Evolutionary conservation across 1,139 yeast species (phyloP), one percentile per base, ranked within the genome.

Genomic region (Yamadazyma songkhlaensis): DNA sequence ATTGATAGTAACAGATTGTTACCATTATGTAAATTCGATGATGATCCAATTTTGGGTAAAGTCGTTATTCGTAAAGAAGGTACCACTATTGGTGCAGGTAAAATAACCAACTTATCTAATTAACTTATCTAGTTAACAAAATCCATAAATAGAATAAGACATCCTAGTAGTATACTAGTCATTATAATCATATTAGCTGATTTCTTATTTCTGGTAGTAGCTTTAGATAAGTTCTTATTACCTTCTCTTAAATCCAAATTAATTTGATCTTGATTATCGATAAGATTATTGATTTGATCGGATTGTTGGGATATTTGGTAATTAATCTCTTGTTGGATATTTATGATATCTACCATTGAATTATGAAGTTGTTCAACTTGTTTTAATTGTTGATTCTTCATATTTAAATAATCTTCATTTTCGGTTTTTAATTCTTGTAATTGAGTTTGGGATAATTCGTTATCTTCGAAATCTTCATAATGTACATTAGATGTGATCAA

Each of bases 31-130:
- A 68, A 72, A 15, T 83, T 74, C 49, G 63, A 62, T 9, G 77
- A 81, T 34, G 80, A 81, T 54, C 73, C 72, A 48, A 77, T 77
- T 29, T 64, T 92, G 34, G 96, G 97, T 2, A 74, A 96, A 50
- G 68, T 92, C 17, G 92, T 94, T 6, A 61, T 92, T 32, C 79
- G 98, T 54, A 79, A 84, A 50, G 96, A 87, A 49, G 97, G 97
- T 2, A 55, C 69, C 22, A 88, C 97, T 0, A 75, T 92, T 34
- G 97, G 95, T 8, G 96, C 97, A 0, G 97, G 97, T 22, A 71
- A 69, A 2, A 80, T 82, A 29, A 39, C 55, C 13, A 59, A 59
- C 5, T 27, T 25, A 25, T 27, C 29, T 11, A 9, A 14, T n/a
- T 25, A 7, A 31, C 11, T 21, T 3, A 11, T 6, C 24, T 35